These are phyloP conservation scores for Phialocephala sp. DNA, from an alignment of 2,329 filamentous ascomycete species.

Conservation along the genomic window DNA sequence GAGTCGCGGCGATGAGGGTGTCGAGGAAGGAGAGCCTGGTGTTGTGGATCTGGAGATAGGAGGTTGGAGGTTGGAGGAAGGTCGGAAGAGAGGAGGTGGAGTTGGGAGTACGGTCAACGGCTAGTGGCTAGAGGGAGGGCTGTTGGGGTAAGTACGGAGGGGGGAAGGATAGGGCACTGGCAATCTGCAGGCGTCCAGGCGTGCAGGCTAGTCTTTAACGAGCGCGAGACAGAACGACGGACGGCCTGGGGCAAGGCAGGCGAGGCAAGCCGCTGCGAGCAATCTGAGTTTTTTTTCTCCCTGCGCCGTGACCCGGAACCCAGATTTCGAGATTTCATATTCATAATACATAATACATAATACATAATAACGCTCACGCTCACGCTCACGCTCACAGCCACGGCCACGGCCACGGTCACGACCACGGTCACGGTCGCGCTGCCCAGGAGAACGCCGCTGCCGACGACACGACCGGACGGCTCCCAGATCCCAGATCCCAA, in stretches of 20 bases:
- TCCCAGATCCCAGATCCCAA: neutral
- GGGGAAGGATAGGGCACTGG: neutral
- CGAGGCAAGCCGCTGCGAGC: neutral
- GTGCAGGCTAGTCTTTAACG: too few species aligned
- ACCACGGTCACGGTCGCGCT: neutral
- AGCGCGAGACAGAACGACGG: too few species aligned
- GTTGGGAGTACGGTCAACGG: neutral
- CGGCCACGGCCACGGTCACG: neutral
- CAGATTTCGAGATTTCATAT: neutral
- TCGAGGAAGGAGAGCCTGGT: neutral
- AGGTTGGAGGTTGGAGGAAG: neutral
- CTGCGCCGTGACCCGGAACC: neutral
- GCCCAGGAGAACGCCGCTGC: too few species aligned
- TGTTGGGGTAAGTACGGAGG: neutral
- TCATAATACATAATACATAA: neutral
- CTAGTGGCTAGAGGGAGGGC: neutral
- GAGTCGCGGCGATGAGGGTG: neutral
- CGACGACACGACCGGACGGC: too few species aligned
- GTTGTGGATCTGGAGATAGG: slow-evolving; percentile 2
- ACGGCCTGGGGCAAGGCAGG: neutral
- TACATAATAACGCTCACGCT: neutral
- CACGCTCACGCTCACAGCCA: neutral
- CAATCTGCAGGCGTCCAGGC: too few species aligned
- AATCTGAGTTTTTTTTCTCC: slow-evolving; percentile 1
- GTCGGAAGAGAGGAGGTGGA: neutral